These are phyloP conservation scores for Meredithiella fracta DNA, from an alignment of 2,329 filamentous ascomycete species.

Conservation along the genomic window DNA sequence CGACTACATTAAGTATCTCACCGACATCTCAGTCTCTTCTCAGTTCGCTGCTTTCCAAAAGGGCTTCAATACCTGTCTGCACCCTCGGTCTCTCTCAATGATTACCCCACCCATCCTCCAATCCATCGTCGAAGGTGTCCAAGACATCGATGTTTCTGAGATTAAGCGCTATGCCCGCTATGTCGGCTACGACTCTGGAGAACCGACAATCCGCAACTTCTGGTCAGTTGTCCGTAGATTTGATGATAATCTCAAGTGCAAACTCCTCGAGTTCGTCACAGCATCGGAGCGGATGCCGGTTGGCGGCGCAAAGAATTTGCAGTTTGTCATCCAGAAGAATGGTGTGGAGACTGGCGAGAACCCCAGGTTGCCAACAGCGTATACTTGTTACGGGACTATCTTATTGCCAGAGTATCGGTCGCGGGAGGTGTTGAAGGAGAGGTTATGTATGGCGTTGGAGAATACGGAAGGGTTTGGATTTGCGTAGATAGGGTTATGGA, in stretches of 20 bases:
- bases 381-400: conserved; percentile 85
- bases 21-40: conserved; percentile 55
- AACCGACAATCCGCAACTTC: conserved; percentile 60
- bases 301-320: conserved; percentile 63
- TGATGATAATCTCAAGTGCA: conserved; percentile 51
- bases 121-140: conserved; percentile 64
- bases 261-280: conserved; percentile 84
- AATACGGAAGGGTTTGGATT: conserved; percentile 84
- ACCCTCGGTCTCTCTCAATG: conserved; percentile 53
- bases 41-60: conserved; percentile 68
- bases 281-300: conserved; percentile 82
- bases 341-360: conserved; percentile 40
- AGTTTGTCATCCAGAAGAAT: conserved; percentile 70
- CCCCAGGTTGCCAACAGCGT: conserved; percentile 61
- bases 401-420: conserved; percentile 68
- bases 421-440: conserved; percentile 52
- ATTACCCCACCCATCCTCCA: conserved; percentile 57
- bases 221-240: conserved; percentile 64
- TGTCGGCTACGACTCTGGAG: conserved; percentile 57
- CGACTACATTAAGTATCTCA: conserved; percentile 75
- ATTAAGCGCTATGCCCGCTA: conserved; percentile 60
- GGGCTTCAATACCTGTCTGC: conserved; percentile 64
- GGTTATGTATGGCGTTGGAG: conserved; percentile 70
- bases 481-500: conserved; percentile 30
- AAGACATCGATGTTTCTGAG: conserved; percentile 61